Evolutionary conservation across 2,329 filamentous ascomycete species (phyloP).

Genomic region (Fusarium sororula): DNA sequence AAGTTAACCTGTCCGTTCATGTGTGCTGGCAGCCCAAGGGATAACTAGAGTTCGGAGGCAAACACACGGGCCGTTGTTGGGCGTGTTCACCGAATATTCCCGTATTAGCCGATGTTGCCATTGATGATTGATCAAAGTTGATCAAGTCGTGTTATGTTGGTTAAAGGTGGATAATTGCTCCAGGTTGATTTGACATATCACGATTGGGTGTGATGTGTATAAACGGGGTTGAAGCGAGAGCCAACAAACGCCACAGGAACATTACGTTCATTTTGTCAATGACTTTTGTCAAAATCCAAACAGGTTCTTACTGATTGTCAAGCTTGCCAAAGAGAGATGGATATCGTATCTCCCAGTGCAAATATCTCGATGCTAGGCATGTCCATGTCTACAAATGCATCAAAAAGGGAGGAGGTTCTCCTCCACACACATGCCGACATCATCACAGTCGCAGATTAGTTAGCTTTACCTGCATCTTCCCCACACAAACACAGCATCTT

Average conservation of each 20-base stretch:
- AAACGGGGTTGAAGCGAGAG: not conserved
- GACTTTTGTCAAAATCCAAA: not conserved
- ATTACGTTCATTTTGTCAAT: too few relatives aligned
- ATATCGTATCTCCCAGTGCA: not conserved
- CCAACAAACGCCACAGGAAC: not conserved
- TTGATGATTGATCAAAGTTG: constrained; percentile 11
- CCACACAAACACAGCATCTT: constrained; percentile 10
- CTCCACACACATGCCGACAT: constrained; percentile 29
- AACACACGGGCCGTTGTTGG: constrained; percentile 36
- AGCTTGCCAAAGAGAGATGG: not conserved
- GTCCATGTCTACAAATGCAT: not conserved
- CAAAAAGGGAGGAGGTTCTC: constrained; percentile 17
- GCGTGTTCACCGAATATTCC: constrained; percentile 17
- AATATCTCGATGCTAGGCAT: not conserved
- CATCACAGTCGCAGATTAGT: constrained; percentile 10
- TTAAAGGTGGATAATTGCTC: constrained; percentile 16
- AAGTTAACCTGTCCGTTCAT: constrained; percentile 8
- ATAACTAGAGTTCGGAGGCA: constrained; percentile 7
- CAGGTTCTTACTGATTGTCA: not conserved
- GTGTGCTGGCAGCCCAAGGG: constrained; percentile 18
- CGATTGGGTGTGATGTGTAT: not conserved
- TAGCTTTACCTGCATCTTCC: constrained; percentile 28
- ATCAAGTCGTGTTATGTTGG: not conserved
- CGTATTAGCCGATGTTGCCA: constrained; percentile 11
- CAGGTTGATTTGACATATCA: constrained; percentile 17